A percentile compares a stretch with the other conserved stretches of the same genome.
Evolutionary conservation across 805 yeast genomes (phyloP).

Genomic region (Saccharomycopsis sp.): DNA sequence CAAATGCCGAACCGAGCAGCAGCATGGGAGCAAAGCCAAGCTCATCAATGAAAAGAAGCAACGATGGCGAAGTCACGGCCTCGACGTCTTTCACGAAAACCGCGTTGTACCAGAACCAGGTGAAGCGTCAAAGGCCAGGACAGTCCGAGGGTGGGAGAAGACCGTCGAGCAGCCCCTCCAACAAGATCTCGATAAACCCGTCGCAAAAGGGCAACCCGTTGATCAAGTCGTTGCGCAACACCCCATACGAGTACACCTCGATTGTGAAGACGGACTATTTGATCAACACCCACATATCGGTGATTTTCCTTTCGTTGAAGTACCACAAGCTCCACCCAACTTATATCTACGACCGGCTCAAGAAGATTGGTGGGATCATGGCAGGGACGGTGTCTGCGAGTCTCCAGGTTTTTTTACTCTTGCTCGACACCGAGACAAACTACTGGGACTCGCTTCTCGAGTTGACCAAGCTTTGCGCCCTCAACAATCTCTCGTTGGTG

Average conservation of each 20-base stretch:
- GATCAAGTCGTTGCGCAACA: conserved; percentile 43
- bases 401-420: conserved; percentile 8
- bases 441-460: conserved; percentile 35
- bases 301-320: conserved; percentile 56
- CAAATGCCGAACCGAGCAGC: no score
- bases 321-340: conserved; percentile 74
- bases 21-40: no score
- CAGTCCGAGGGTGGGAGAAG: no score
- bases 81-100: conserved; percentile 16
- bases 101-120: conserved; percentile 12
- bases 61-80: no score
- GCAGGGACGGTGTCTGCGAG: neutral
- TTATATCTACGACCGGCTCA: conserved; percentile 53
- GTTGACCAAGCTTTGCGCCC: conserved; percentile 33
- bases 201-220: conserved; percentile 70
- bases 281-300: conserved; percentile 45
- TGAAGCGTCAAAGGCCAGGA: conserved; percentile 2
- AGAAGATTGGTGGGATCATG: conserved; percentile 22
- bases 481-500: conserved; percentile 33
- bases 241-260: conserved; percentile 44
- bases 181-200: conserved; percentile 35
- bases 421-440: conserved; percentile 31
- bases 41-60: no score
- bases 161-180: conserved; percentile 14
- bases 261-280: conserved; percentile 53